Evolutionary conservation across 129 eudicot genomes (phyloP), one percentile per base, ranked within the genome.

Genomic region (Artemisia annua): DNA sequence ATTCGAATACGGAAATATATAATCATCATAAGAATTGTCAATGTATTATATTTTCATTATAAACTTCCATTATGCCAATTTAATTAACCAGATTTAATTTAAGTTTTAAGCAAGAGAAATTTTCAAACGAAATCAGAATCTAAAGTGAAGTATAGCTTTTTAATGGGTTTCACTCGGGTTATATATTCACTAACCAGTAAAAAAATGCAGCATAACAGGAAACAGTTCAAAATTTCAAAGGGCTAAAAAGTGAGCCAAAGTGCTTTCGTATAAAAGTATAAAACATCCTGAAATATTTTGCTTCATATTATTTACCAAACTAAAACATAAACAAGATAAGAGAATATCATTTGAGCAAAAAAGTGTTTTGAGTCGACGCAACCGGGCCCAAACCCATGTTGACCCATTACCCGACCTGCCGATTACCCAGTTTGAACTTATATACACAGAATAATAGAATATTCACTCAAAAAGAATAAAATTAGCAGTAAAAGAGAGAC

Each of bases 401-500:
- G 11, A 63, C 69, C 6, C 51, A 1, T 39, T 63, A 63, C 7
- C 24, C 3, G 9, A 63, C 15, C 50, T 15, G 3, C 69, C 49
- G 3, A 16, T 32, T 35, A 14, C 43, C n/a, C 11, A 39, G 28
- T 56, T 39, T 71, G 14, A 12, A 43, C 6, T 52, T 30, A 53
- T 69, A 56, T 12, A 22, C 30, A 32, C 16, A 11, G 6, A 35
- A 35, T 28, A 52, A 46, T 11, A 59, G 11, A 20, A 19, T 1
- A 19, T 28, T 19, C 60, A 30, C 66, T 59, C 46, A 12, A 56
- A 46, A 16, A 15, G 4, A 43, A 43, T 63, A 69, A 61, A 59
- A 26, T 60, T 9, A 62, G 32, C 18, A 61, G 16, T 35, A 18
- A 68, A 28, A n/a, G 20, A 39, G 48, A 49, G 57, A 82, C 19